Evolutionary conservation across 139 green algal species (phyloP), one percentile per base, ranked within the genome.

Genomic region (Tetradesmus obliquus): DNA sequence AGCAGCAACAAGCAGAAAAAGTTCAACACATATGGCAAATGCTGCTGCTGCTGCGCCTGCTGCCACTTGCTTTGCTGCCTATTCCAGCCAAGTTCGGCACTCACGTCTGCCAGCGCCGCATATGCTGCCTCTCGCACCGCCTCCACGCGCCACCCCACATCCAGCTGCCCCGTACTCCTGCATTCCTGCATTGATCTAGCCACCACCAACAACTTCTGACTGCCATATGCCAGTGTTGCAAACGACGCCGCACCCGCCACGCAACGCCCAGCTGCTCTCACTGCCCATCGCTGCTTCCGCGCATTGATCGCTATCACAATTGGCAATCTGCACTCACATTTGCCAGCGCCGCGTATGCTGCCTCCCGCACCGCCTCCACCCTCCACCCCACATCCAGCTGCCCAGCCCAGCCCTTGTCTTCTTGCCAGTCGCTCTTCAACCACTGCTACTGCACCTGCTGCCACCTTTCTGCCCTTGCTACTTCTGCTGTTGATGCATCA

Each of bases 381-480:
- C 95, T 88, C 97, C 97, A 99, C 7, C 91, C 92, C 24, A 95
- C 79, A 69, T 96, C 94, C 71, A 98, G 95, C 9, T 55, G n/a
- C 2, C 45, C 66, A 0, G 87, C 92, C 94, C 96, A 98, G 5
- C 82, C 91, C 15, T 72, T 58, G 92, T 98, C 95, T 88, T 97
- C 95, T 9, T 24, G 1, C 95, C 95, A 99, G 5, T 53, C 32
- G 32, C 90, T 71, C 60, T 71, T 10, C 60, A 4, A 12, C 60
- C 19, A 12, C 60, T 71, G 60, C 60, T 71, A 12, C 60, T 71
- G 60, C 6, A 66, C 57, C 57, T 45, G 32, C 32, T 45, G 32
- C 32, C 32, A 45, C 0, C 32, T 45, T 45, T 45, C 57, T 66
- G 57, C 57, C 57, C 57, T 66, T 66, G 32, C 32, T 45, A 45